Evolutionary conservation across 495 filamentous ascomycete species (phyloP).

Genomic region (Trichoderma reesei): DNA sequence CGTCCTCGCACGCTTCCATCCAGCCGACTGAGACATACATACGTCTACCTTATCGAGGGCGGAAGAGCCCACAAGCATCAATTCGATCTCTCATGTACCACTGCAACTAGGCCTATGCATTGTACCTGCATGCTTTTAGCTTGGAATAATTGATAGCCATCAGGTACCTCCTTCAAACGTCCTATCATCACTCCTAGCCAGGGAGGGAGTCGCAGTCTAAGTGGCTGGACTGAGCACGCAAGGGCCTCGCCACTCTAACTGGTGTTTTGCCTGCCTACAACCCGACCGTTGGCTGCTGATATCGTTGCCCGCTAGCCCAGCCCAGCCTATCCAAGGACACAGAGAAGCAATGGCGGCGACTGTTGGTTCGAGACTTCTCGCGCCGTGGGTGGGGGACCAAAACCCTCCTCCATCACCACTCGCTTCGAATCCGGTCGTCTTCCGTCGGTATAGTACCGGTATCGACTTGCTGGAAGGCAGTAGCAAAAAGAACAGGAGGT

Average conservation of each 20-base stretch:
- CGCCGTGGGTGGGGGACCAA: slow-evolving; percentile 4
- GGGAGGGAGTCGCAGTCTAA: background rate
- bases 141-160: background rate
- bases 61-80: background rate
- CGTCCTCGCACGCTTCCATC: background rate
- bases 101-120: background rate
- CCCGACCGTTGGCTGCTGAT: background rate
- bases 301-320: background rate
- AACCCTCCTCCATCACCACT: slow-evolving; percentile 4
- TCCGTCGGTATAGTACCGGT: slow-evolving; percentile 2
- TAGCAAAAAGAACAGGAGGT: slow-evolving; percentile 2
- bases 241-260: background rate
- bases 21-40: background rate
- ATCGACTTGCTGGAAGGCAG: background rate
- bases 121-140: background rate
- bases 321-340: background rate
- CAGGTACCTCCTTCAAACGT: background rate
- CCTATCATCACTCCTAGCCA: background rate
- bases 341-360: background rate
- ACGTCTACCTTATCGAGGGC: slow-evolving; percentile 4
- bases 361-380: background rate
- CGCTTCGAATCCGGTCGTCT: slow-evolving; percentile 1
- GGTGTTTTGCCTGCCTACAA: background rate
- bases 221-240: background rate
- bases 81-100: background rate